A percentile compares a stretch with the other conserved stretches of the same genome.
phyloP scores from a whole-genome alignment of 768 basidiomycete species.

The Agrocybe pediades region DNA sequence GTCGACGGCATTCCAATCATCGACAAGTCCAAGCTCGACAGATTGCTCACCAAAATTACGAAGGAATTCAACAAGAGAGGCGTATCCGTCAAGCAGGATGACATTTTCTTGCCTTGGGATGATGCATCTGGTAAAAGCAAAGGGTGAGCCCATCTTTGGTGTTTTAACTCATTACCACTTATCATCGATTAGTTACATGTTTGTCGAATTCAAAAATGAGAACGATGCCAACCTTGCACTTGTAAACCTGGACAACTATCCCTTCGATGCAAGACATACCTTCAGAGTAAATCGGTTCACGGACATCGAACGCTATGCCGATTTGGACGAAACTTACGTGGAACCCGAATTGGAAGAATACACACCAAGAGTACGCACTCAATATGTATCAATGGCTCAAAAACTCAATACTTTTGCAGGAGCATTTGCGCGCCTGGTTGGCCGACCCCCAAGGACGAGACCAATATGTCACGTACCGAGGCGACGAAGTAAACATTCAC shows the following conservation, averaged over 20 bases:
- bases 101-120: conserved; percentile 90
- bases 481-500: conserved; percentile 85
- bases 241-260: conserved; percentile 68
- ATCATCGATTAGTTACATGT: conserved; percentile 39
- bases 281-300: conserved; percentile 87
- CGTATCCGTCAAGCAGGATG: conserved; percentile 69
- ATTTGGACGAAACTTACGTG: conserved; percentile 74
- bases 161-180: background rate
- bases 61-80: conserved; percentile 88
- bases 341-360: conserved; percentile 79
- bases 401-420: conserved; percentile 46
- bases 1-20: conserved; percentile 93
- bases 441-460: conserved; percentile 92
- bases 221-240: conserved; percentile 75
- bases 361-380: conserved; percentile 59
- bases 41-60: conserved; percentile 75
- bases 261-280: conserved; percentile 86
- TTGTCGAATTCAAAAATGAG: conserved; percentile 73
- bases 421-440: conserved; percentile 95
- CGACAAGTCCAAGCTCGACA: conserved; percentile 83
- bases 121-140: conserved; percentile 82
- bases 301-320: conserved; percentile 83
- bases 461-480: conserved; percentile 93
- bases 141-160: conserved; percentile 58
- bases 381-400: background rate